phyloP scores from a whole-genome alignment of 495 filamentous ascomycete species.

The Baudoinia panamericana region DNA sequence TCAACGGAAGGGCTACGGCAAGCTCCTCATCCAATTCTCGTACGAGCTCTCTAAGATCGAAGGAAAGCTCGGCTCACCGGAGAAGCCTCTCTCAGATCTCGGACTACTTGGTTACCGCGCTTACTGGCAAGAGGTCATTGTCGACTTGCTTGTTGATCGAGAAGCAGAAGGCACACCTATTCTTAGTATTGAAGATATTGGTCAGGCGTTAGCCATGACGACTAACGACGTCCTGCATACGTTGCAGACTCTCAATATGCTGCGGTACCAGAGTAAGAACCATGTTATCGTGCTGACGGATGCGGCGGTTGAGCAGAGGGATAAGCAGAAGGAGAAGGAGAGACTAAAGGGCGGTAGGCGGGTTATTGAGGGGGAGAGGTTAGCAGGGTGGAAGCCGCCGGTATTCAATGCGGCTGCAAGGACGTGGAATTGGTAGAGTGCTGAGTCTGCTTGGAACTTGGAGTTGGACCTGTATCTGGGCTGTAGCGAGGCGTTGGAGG shows the following conservation, averaged over 20 bases:
- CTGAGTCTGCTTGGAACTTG: not conserved
- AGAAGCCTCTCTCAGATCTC: slow-evolving; percentile 90
- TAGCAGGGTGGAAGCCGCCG: slow-evolving; percentile 84
- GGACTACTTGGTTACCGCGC: slow-evolving; percentile 85
- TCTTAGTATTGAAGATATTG: slow-evolving; percentile 70
- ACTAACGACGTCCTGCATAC: slow-evolving; percentile 90
- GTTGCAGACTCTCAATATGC: slow-evolving; percentile 82
- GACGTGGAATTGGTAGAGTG: slow-evolving; percentile 84
- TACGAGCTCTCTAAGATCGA: slow-evolving; percentile 96
- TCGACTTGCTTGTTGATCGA: slow-evolving; percentile 56
- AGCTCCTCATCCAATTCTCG: slow-evolving; percentile 88
- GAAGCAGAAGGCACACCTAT: slow-evolving; percentile 42
- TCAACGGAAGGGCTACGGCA: slow-evolving; percentile 85
- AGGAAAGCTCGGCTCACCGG: slow-evolving; percentile 82
- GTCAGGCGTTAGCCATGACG: slow-evolving; percentile 74
- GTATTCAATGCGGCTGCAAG: slow-evolving; percentile 77
- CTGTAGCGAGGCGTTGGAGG: too few species aligned
- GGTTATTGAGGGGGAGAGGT: slow-evolving; percentile 57
- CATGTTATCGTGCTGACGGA: slow-evolving; percentile 82
- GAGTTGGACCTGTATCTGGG: too few species aligned
- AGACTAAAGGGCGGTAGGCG: slow-evolving; percentile 33
- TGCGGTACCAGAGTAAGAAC: slow-evolving; percentile 79
- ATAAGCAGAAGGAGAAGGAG: slow-evolving; percentile 54
- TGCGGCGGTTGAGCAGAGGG: slow-evolving; percentile 62
- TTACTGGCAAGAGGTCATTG: slow-evolving; percentile 90